Base-by-base conservation (phyloP, 768 basidiomycete species). In the Plicaturopsis crispa region DNA sequence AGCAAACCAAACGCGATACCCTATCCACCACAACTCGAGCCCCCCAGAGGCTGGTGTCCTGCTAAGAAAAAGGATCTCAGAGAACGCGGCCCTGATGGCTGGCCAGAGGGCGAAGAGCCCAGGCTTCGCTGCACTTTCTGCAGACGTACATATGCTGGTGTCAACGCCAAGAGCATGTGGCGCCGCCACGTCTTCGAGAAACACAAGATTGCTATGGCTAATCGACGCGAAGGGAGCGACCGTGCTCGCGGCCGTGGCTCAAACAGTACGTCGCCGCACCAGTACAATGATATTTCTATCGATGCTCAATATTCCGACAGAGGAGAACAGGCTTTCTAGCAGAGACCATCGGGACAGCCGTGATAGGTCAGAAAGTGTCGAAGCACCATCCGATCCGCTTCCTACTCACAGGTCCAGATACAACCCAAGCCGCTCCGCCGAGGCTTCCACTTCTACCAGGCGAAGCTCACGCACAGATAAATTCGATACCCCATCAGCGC, bases 111-210 rank as follows among this genome's bases (percentile, higher is more conserved):
- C 18, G 80, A 84, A 54, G 83, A 85, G 48, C 85, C 85, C 6
- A 64, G 82, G 13, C 67, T 90, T 18, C 70, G 86, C 34, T 90
- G 86, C 59, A 89, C 86, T 1, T 88, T 90, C 51, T 90, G 86
- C 49, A 65, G 87, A 47, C 72, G 87, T 47, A 82, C 79, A 4
- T 90, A 90, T 49, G 82, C 85, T 3, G 86, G 86, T 8, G 83
- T 86, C 22, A 90, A 90, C 53, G 87, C 86, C 5, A 88, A 89
- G 60, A 88, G 85, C 52, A 90, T 90, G 86, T 90, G 86, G 86
- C 65, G 86, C 42, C 70, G 86, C 33, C 86, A 90, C 56, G 86
- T 90, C 21, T 87, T 82, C 45, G 87, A 90, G 60, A 88, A 89
- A 53, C 86, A 90, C 56, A 88, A 86, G 59, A 84, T 90, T 51